Conservation (phyloP, 106 monocot species). For the Dioscorea alata region DNA sequence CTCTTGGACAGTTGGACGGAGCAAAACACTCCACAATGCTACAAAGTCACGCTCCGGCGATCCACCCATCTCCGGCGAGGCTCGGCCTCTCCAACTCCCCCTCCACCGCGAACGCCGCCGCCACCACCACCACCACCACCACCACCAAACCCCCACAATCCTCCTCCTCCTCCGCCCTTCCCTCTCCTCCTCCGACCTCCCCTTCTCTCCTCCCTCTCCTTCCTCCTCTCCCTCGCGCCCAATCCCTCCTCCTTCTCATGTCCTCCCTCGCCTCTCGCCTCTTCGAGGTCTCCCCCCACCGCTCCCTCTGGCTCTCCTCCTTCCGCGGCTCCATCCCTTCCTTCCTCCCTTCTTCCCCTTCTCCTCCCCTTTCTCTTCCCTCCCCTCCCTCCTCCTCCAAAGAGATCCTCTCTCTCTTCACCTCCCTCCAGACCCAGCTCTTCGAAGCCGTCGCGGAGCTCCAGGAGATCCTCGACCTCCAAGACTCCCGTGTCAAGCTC, state of each 20-base stretch:
- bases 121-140: conserved; percentile 4
- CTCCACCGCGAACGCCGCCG: conserved; percentile 19
- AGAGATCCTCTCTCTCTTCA: conserved; percentile 62
- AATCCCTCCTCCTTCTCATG: conserved; percentile 73
- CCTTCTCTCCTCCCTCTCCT: conserved; percentile 76
- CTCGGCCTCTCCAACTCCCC: conserved; percentile 55
- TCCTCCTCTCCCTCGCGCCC: conserved; percentile 82
- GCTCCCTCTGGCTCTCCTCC: conserved; percentile 61
- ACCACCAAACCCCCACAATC: not conserved
- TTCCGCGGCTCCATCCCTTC: conserved; percentile 52
- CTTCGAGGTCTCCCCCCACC: conserved; percentile 73
- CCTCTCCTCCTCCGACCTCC: conserved; percentile 16
- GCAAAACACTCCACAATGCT: conserved; percentile 7
- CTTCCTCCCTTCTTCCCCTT: conserved; percentile 28
- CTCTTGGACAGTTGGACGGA: too few species aligned
- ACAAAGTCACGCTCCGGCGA: conserved; percentile 19
- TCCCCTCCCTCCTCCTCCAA: conserved; percentile 43
- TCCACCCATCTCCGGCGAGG: conserved; percentile 31
- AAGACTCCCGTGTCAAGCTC: conserved; percentile 40
- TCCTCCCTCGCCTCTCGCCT: conserved; percentile 66
- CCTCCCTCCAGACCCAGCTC: conserved; percentile 83
- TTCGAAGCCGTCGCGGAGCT: conserved; percentile 83
- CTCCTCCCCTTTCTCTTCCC: conserved; percentile 7
- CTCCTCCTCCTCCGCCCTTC: conserved; percentile 2
- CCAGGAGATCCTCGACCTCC: conserved; percentile 85